Conservation (phyloP, 192 early-diverging fungal species). For the Rhizophagus clarus region DNA sequence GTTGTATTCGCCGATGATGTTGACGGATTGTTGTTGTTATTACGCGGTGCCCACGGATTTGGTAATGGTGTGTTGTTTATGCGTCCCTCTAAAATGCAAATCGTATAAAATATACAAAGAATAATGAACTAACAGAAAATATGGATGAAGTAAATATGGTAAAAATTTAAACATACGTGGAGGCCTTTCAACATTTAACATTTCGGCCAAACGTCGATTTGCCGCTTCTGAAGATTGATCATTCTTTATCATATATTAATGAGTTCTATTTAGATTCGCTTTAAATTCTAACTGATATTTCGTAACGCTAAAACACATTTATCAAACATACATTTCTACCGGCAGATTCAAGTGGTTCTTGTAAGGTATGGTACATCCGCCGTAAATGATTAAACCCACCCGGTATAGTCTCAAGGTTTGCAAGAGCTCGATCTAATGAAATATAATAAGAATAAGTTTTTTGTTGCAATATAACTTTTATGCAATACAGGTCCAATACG, state of each 20-base stretch:
- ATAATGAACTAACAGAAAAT: not conserved
- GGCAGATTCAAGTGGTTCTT: conserved; percentile 61
- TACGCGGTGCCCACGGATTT: conserved; percentile 58
- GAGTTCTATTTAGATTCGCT: not conserved
- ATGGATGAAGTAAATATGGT: not conserved
- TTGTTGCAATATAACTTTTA: not conserved
- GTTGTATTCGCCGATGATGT: not conserved
- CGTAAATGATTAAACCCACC: conserved; percentile 68
- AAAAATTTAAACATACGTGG: conserved; percentile 37
- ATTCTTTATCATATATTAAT: conserved; percentile 45
- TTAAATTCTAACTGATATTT: not conserved
- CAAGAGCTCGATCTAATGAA: conserved; percentile 53
- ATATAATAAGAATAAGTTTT: not conserved
- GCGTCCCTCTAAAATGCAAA: conserved; percentile 39
- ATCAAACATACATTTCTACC: conserved; percentile 33
- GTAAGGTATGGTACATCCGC: conserved; percentile 57
- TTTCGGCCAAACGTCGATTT: conserved; percentile 53
- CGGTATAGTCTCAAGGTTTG: conserved; percentile 65
- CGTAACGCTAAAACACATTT: not conserved
- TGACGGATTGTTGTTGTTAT: conserved; percentile 21
- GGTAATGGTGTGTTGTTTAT: conserved; percentile 58
- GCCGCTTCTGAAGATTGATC: conserved; percentile 36
- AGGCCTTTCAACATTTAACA: conserved; percentile 54
- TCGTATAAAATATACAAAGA: not conserved
- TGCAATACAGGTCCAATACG: not conserved